These are phyloP conservation scores for Fraxinus sp. DNA, from an alignment of 305 asterid species.

Conservation along the genomic window DNA sequence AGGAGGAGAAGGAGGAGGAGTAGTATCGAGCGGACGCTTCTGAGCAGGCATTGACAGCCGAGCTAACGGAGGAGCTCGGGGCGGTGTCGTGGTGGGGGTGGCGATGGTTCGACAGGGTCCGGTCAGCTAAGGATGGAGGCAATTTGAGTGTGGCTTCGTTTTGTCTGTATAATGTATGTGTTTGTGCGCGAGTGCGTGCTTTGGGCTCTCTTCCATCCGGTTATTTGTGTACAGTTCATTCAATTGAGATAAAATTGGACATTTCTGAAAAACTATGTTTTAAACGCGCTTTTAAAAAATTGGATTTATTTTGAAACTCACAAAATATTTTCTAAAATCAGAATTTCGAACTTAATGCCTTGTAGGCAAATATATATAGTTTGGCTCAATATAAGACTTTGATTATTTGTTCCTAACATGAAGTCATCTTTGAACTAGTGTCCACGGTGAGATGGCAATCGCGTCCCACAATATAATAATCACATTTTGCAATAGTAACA, in stretches of 20 bases:
- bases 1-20: slow-evolving; percentile 45
- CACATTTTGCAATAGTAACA: too few relatives aligned
- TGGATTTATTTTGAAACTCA: background rate
- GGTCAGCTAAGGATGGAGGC: slow-evolving; percentile 45
- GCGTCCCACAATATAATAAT: too few relatives aligned
- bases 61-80: slow-evolving; percentile 38
- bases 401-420: too few relatives aligned
- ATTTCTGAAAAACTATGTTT: background rate
- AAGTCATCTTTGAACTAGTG: too few relatives aligned
- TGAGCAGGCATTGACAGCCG: slow-evolving; percentile 71
- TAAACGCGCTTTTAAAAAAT: background rate
- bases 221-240: slow-evolving; percentile 19
- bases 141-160: slow-evolving; percentile 34
- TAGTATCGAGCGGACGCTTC: slow-evolving; percentile 52
- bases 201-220: background rate
- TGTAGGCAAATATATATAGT: too few relatives aligned
- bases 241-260: background rate
- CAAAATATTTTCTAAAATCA: background rate
- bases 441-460: too few relatives aligned
- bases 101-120: slow-evolving; percentile 45
- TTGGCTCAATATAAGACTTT: too few relatives aligned
- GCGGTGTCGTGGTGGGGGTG: slow-evolving; percentile 33
- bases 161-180: slow-evolving; percentile 9
- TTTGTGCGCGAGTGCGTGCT: background rate
- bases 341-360: too few relatives aligned